Evolutionary conservation across 495 filamentous ascomycete species (phyloP).

Genomic region (Copromyces sp.): DNA sequence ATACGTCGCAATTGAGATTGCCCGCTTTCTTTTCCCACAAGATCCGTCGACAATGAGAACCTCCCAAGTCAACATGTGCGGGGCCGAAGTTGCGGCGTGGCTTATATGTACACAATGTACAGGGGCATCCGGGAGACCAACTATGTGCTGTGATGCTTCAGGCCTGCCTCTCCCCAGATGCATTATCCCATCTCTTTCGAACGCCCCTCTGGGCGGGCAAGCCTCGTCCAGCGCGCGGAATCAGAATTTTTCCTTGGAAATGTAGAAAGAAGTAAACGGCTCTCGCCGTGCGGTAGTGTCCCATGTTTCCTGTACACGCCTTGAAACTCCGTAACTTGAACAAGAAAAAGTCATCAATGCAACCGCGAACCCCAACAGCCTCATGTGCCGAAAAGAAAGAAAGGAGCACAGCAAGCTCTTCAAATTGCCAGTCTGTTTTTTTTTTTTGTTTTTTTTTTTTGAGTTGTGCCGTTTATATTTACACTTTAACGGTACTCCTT

Average conservation of each 20-base stretch:
- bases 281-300: conserved; percentile 13
- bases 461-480: not conserved
- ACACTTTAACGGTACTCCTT: conserved; percentile 45
- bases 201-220: not conserved
- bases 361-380: not conserved
- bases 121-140: conserved; percentile 1
- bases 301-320: conserved; percentile 11
- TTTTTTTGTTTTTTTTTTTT: not conserved
- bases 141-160: not conserved
- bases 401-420: not conserved
- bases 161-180: not conserved
- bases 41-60: not conserved
- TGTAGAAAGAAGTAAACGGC: conserved; percentile 7
- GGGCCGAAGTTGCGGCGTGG: not conserved
- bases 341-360: not conserved
- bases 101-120: conserved; percentile 2
- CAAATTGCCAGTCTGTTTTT: not conserved
- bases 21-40: not conserved
- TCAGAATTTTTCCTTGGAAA: not conserved
- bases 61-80: conserved; percentile 1
- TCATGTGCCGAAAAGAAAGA: not conserved
- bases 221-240: not conserved
- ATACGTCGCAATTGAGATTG: not conserved
- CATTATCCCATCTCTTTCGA: not conserved
- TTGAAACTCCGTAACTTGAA: conserved; percentile 12